A percentile compares a stretch with the other conserved stretches of the same genome.
Evolutionary conservation across 1,284 basidiomycete genomes (phyloP).

Genomic region (Inonotus hispidus): DNA sequence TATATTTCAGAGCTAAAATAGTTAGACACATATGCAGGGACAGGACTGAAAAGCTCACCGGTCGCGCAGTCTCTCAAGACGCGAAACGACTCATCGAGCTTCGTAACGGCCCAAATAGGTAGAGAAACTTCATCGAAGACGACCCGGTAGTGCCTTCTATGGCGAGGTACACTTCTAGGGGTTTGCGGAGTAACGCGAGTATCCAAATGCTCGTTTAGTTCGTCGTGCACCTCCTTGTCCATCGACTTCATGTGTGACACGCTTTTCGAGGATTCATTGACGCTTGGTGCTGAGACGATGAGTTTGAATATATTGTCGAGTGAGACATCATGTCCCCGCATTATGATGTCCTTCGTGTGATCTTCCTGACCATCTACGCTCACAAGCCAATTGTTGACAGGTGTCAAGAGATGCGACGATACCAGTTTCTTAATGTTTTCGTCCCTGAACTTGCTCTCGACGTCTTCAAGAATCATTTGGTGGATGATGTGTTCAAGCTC

Average conservation of each 20-base stretch:
- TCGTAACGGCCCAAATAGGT: not conserved
- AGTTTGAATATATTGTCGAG: not conserved
- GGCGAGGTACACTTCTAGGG: not conserved
- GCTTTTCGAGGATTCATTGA: not conserved
- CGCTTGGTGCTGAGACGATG: not conserved
- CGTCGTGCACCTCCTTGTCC: not conserved
- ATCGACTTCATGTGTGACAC: not conserved
- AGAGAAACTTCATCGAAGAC: not conserved
- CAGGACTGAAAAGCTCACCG: not conserved
- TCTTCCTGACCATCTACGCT: not conserved
- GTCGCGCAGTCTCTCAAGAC: not conserved
- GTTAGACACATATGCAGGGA: not conserved
- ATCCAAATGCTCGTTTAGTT: not conserved
- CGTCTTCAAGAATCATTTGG: not conserved
- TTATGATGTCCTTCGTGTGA: not conserved
- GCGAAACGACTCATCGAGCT: not conserved
- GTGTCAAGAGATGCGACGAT: not conserved
- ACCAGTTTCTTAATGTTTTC: not conserved
- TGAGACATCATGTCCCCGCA: not conserved
- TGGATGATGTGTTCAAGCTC: conserved; percentile 2
- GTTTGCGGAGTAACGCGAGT: not conserved
- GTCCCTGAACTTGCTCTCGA: not conserved
- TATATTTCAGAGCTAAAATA: not conserved
- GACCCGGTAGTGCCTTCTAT: not conserved
- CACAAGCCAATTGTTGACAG: not conserved